phyloP scores from a whole-genome alignment of 805 yeast genomes.

The Candida vaughaniae region DNA sequence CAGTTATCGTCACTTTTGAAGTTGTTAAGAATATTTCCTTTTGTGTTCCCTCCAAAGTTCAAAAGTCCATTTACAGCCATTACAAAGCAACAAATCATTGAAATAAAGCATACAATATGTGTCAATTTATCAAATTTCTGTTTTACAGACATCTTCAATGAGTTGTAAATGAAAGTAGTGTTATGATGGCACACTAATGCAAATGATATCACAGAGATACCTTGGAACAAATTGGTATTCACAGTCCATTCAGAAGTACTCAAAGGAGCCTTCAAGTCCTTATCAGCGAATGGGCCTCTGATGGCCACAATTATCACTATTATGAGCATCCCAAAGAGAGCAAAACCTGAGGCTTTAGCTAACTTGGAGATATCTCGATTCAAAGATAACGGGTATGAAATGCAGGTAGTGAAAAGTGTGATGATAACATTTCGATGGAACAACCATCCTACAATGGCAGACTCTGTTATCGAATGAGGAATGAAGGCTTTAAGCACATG shows the following conservation, averaged over 20 bases:
- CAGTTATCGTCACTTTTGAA: conserved; percentile 72
- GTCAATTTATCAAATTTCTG: conserved; percentile 74
- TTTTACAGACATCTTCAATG: conserved; percentile 72
- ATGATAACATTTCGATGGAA: conserved; percentile 72
- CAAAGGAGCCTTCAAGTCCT: conserved; percentile 48
- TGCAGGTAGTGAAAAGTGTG: conserved; percentile 60
- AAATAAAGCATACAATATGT: conserved; percentile 78
- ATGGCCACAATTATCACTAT: conserved; percentile 72
- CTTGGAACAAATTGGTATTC: conserved; percentile 73
- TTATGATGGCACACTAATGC: conserved; percentile 96
- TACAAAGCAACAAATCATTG: conserved; percentile 72
- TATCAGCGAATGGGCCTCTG: conserved; percentile 64
- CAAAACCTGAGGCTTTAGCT: conserved; percentile 85
- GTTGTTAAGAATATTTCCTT: conserved; percentile 86
- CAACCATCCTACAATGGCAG: conserved; percentile 37
- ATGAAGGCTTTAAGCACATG: conserved; percentile 75
- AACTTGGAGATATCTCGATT: conserved; percentile 78
- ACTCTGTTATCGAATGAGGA: conserved; percentile 40
- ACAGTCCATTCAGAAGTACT: conserved; percentile 48
- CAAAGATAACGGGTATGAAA: conserved; percentile 82
- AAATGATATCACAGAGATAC: conserved; percentile 90
- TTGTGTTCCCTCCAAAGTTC: conserved; percentile 72
- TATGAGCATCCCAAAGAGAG: conserved; percentile 77
- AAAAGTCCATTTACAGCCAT: conserved; percentile 81
- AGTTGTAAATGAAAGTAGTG: conserved; percentile 84